Evolutionary conservation across 306 rosid genomes (phyloP), one percentile per base, ranked within the genome.

Genomic region (Cucurbita moschata): DNA sequence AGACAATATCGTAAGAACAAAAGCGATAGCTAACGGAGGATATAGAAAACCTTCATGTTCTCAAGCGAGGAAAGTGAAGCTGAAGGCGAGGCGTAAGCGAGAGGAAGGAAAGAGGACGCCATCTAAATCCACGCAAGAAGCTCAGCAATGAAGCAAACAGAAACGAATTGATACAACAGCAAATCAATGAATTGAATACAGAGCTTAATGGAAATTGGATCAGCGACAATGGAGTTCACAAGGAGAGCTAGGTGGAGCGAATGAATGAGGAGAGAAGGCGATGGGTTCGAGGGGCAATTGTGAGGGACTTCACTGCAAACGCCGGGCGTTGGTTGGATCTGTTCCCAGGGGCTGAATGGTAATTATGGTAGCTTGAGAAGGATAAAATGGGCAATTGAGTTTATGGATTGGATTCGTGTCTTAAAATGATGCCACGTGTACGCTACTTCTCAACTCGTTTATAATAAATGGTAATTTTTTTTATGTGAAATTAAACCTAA

Each of bases 21-120:
- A 5, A 37, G 49, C 3, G 40, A 61, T 61, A 15, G 16, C 12
- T 10, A 71, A 15, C 10, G 4, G 1, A 59, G 46, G 42, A 7
- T 8, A 65, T 44, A 10, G 50, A 23, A 35, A 16, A 92, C 96
- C 91, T 85, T 88, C 76, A 58, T 86, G 51, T 75, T 76, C 5
- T 83, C 78, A 42, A 57, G 83, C 12, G 46, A 21, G 0, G 89
- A 82, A 0, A 85, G 77, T 21, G 96, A 87, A 66, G 88, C 80
- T 30, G 87, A 82, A 15, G 86, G 79, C 49, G 82, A 57, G 12
- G 81, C 63, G 7, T 86, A 86, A 78, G 87, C 86, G 18, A 83
- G 12, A 4, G 94, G 82, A 39, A 90, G 85, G 74, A 88, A 9
- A 6, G 92, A 75, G 16, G 98, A 87, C 59, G 96, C 85, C 87